phyloP scores from a whole-genome alignment of 2,329 filamentous ascomycete genomes.

The Aspergillus oerlinghausenensis region DNA sequence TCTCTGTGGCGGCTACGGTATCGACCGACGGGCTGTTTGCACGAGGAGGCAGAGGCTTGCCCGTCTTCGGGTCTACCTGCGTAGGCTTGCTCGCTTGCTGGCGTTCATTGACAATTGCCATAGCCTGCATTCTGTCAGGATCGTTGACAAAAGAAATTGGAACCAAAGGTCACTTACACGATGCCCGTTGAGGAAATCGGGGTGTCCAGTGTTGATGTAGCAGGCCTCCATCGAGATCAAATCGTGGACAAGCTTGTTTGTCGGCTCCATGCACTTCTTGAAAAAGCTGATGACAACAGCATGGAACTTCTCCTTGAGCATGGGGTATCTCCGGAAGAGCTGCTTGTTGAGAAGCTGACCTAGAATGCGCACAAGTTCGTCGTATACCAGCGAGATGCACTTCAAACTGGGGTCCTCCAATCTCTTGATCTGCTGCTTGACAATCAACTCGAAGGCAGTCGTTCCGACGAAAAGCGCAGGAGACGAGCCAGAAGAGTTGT shows the following conservation, averaged over 20 bases:
- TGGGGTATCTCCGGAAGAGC: slow-evolving; percentile 88
- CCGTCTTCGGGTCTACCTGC: slow-evolving; percentile 97
- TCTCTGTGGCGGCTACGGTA: slow-evolving; percentile 41
- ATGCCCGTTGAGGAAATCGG: slow-evolving; percentile 95
- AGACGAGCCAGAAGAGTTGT: slow-evolving; percentile 98
- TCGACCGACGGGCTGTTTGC: slow-evolving; percentile 71
- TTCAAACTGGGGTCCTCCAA: slow-evolving; percentile 95
- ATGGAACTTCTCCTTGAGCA: slow-evolving; percentile 95
- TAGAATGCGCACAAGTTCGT: slow-evolving; percentile 93
- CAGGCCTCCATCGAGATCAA: slow-evolving; percentile 92
- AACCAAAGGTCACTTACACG: slow-evolving; percentile 51
- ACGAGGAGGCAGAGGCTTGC: slow-evolving; percentile 82
- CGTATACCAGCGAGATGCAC: slow-evolving; percentile 95
- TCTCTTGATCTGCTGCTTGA: slow-evolving; percentile 97
- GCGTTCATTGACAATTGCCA: slow-evolving; percentile 96
- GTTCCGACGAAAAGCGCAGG: slow-evolving; percentile 96
- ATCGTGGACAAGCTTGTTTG: slow-evolving; percentile 92
- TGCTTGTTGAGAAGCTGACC: slow-evolving; percentile 83
- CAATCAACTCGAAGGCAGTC: slow-evolving; percentile 95
- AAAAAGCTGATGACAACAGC: slow-evolving; percentile 88
- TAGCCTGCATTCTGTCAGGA: slow-evolving; percentile 55
- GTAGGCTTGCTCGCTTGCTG: slow-evolving; percentile 77
- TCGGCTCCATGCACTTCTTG: slow-evolving; percentile 97
- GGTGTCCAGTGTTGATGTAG: slow-evolving; percentile 98
- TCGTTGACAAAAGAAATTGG: not conserved